These are phyloP conservation scores for Fusarium sp. DNA, from an alignment of 2,329 filamentous ascomycete species.

Conservation along the genomic window DNA sequence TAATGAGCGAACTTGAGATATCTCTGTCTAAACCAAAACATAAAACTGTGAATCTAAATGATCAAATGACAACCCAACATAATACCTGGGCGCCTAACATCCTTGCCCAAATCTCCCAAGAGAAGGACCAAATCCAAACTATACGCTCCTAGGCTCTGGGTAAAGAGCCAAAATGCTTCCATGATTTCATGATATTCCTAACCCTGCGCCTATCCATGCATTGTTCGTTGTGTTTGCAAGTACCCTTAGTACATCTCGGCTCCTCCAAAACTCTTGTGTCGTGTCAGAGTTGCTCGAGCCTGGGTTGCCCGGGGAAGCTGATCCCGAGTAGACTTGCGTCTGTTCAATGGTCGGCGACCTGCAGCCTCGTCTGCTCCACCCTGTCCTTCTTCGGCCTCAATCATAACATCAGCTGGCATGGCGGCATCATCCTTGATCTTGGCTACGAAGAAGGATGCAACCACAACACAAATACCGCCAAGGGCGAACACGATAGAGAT, in stretches of 20 bases:
- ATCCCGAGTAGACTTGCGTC: slow-evolving; percentile 57
- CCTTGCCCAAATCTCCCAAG: slow-evolving; percentile 1
- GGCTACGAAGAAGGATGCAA: slow-evolving; percentile 79
- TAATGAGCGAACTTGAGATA: slow-evolving; percentile 23
- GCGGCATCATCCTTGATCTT: slow-evolving; percentile 72
- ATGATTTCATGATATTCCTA: slow-evolving; percentile 9
- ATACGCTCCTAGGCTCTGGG: slow-evolving; percentile 16
- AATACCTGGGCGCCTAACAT: slow-evolving; percentile 8
- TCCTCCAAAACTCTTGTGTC: slow-evolving; percentile 63
- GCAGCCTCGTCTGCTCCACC: slow-evolving; percentile 49
- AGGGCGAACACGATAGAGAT: slow-evolving; percentile 88
- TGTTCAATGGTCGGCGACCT: slow-evolving; percentile 42
- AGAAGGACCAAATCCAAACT: slow-evolving; percentile 12
- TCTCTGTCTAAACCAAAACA: slow-evolving; percentile 19
- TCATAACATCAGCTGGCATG: slow-evolving; percentile 53
- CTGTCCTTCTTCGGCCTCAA: slow-evolving; percentile 58
- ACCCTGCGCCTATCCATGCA: slow-evolving; percentile 22
- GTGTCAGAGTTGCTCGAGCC: slow-evolving; percentile 60
- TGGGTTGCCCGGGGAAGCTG: slow-evolving; percentile 57
- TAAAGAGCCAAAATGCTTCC: slow-evolving; percentile 26
- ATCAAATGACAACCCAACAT: slow-evolving; percentile 14
- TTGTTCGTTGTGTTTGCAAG: neutral
- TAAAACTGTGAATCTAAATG: slow-evolving; percentile 10
- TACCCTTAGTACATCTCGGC: slow-evolving; percentile 52
- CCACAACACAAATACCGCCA: slow-evolving; percentile 81